Percentiles rank a stretch among this genome's conserved stretches.
These are phyloP conservation scores for Candida anglica DNA, from an alignment of 805 yeast genomes.

Conservation along the genomic window DNA sequence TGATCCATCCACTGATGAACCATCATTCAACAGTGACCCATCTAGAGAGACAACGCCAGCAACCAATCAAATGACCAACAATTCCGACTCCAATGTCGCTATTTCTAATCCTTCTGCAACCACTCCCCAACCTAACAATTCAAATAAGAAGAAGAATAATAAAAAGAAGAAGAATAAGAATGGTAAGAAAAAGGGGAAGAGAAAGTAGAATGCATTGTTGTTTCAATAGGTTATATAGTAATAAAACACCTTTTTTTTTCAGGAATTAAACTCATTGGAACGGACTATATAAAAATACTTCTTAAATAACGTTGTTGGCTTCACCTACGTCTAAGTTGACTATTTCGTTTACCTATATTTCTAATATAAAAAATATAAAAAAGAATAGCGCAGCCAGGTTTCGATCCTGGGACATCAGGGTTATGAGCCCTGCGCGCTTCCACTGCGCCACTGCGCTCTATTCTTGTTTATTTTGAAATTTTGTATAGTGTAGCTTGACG, in stretches of 20 bases:
- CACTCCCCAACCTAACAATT: background rate
- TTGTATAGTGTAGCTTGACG: too few relatives aligned
- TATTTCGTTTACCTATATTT: too few relatives aligned
- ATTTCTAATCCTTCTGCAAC: too few relatives aligned
- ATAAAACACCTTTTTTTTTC: background rate
- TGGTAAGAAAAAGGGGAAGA: conserved; percentile 3
- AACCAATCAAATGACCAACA: background rate
- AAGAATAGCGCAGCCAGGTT: conserved; percentile 84
- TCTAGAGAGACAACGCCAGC: conserved; percentile 2
- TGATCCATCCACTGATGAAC: conserved; percentile 5
- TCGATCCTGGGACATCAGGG: conserved; percentile 98
- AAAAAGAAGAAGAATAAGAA: conserved; percentile 5
- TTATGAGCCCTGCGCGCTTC: conserved; percentile 99
- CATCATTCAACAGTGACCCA: background rate
- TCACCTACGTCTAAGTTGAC: too few relatives aligned
- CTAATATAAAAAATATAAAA: background rate
- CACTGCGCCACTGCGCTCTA: conserved; percentile 97
- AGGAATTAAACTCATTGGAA: background rate
- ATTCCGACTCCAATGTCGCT: conserved; percentile 7
- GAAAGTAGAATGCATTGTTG: too few relatives aligned
- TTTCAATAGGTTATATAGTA: background rate
- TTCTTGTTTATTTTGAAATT: too few relatives aligned
- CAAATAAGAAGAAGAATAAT: background rate
- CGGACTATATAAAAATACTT: background rate
- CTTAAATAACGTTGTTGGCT: too few relatives aligned